Conservation (phyloP, 192 early-diverging fungal genomes). For the Backusella macrospora region DNA sequence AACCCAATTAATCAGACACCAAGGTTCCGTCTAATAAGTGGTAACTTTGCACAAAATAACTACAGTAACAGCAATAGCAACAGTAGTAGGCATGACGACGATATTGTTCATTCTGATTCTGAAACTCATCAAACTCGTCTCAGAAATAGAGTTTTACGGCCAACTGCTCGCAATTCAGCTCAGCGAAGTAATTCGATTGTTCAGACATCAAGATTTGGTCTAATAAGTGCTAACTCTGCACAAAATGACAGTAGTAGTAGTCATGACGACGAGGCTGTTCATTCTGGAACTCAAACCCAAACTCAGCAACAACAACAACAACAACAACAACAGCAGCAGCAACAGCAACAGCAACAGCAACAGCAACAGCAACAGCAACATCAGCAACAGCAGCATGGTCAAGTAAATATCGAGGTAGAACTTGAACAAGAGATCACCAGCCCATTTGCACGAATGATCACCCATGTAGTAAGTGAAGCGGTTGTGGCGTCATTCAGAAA, state of each 20-base stretch:
- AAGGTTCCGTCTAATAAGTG: too few relatives aligned
- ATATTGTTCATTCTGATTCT: too few relatives aligned
- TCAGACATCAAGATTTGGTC: neutral
- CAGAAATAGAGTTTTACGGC: neutral
- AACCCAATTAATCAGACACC: neutral
- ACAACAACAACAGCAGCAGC: neutral
- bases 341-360: neutral
- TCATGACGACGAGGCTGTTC: too few relatives aligned
- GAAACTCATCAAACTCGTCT: neutral
- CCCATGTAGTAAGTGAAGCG: constrained; percentile 5
- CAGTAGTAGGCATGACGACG: too few relatives aligned
- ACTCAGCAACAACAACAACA: neutral
- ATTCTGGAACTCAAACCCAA: too few relatives aligned
- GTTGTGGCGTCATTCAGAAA: neutral
- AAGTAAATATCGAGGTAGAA: neutral
- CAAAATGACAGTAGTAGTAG: neutral
- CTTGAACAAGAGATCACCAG: neutral
- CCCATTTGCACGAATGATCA: constrained; percentile 7
- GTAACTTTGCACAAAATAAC: neutral
- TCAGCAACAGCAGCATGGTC: neutral
- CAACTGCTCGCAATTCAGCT: neutral
- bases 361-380: neutral
- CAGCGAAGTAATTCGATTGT: neutral
- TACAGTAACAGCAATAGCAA: neutral
- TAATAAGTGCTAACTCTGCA: neutral